Conservation (phyloP, 139 green algal genomes). For the Chlamydomonas sp. region DNA sequence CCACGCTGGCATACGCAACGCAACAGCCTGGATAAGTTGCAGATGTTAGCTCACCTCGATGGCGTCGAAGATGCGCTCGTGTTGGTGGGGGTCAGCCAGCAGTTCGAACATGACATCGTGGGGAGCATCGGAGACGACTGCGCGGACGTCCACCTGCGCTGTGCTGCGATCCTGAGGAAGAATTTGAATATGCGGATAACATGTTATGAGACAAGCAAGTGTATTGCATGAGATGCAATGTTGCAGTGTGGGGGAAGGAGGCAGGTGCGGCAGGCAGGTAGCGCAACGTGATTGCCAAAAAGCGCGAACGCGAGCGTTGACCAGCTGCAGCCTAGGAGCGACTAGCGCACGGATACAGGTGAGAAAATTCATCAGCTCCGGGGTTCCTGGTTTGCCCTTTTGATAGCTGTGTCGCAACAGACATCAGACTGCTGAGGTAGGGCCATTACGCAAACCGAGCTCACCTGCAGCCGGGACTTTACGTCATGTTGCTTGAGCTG, state of each 20-base stretch:
- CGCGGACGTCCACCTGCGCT: background rate
- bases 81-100: constrained; percentile 48
- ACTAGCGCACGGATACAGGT: too few relatives aligned
- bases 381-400: too few relatives aligned
- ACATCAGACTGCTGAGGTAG: too few relatives aligned
- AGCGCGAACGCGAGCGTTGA: too few relatives aligned
- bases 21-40: background rate
- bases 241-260: background rate
- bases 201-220: background rate
- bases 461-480: constrained; percentile 23
- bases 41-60: constrained; percentile 46
- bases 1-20: background rate
- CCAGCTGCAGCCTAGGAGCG: too few relatives aligned
- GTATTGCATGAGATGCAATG: background rate
- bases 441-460: background rate
- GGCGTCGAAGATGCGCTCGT: constrained; percentile 48
- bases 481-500: background rate
- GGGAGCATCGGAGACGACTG: background rate
- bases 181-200: background rate
- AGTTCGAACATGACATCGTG: constrained; percentile 50
- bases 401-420: background rate
- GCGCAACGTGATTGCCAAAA: too few relatives aligned
- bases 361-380: too few relatives aligned
- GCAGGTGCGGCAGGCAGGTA: too few relatives aligned
- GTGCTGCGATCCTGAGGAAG: constrained; percentile 12